These are phyloP conservation scores for Hypholoma sublateritium DNA, from an alignment of 768 basidiomycete species.

Conservation along the genomic window DNA sequence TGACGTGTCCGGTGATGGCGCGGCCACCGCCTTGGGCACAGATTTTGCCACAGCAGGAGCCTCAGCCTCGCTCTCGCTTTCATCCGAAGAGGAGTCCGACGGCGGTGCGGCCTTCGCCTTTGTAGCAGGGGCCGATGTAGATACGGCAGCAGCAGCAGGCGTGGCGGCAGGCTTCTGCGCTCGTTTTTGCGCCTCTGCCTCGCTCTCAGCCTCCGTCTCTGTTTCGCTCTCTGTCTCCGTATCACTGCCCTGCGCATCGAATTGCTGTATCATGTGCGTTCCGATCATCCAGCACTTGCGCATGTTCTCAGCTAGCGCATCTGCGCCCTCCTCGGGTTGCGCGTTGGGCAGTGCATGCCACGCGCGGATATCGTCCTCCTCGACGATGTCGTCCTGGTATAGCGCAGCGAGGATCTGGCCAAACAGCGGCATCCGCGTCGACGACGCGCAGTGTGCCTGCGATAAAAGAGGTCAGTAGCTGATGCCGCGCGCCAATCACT, in stretches of 20 bases:
- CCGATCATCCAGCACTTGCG: slow-evolving; percentile 71
- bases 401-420: slow-evolving; percentile 82
- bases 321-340: slow-evolving; percentile 38
- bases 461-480: not conserved
- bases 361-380: slow-evolving; percentile 84
- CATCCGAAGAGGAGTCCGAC: slow-evolving; percentile 9
- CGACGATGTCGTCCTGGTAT: slow-evolving; percentile 91
- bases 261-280: slow-evolving; percentile 75
- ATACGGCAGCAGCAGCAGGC: not conserved
- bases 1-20: not conserved
- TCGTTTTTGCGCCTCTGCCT: slow-evolving; percentile 12
- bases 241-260: slow-evolving; percentile 73
- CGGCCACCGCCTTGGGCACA: slow-evolving; percentile 1
- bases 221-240: slow-evolving; percentile 25
- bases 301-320: slow-evolving; percentile 47
- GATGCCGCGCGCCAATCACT: not conserved
- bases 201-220: slow-evolving; percentile 24
- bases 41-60: not conserved
- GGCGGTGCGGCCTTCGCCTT: not conserved
- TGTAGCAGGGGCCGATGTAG: not conserved
- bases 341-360: slow-evolving; percentile 72
- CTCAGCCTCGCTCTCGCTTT: slow-evolving; percentile 9
- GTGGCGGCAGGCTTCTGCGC: not conserved
- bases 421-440: slow-evolving; percentile 69
- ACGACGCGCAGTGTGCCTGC: slow-evolving; percentile 66